Evolutionary conservation across 108 stramenopile species (phyloP), one percentile per base, ranked within the genome.

Genomic region (Seminavis robusta): DNA sequence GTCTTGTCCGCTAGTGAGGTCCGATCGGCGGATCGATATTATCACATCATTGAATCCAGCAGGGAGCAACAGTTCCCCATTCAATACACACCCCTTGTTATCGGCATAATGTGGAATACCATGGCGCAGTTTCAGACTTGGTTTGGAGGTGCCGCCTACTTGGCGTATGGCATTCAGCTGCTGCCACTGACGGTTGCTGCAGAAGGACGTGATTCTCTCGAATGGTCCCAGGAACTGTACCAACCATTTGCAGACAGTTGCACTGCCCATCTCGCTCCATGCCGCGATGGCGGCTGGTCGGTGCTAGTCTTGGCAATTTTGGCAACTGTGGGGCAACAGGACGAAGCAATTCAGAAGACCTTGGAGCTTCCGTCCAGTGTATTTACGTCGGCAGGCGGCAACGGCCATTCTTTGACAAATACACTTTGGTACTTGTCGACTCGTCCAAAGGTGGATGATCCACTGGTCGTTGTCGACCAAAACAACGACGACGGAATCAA

Each of bases 91-190:
- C 68, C 52, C 8, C 58, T 56, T 42, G 86, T 81, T 15, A 76
- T 92, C 36, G 87, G 90, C 19, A 92, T 92, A 61, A 49, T 92
- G 47, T 79, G 87, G 80, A 80, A 82, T 39, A 82, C 84, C 7
- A 81, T 82, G 79, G 56, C 52, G 15, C 74, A 80, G 30, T 83
- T 81, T 41, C 72, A 79, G 23, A 91, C 86, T 29, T 89, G 86
- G 88, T 92, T 92, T 61, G 81, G 83, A 4, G 37, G 54, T 39
- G 58, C 71, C 21, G 66, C 74, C 7, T 87, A 73, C 39, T 66
- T 88, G 1, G 75, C 84, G 0, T 82, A 77, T 62, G 92, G 92
- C 1, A 93, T 94, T 39, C 91, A 96, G 51, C 77, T 96, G 20
- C 41, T 97, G 24, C 94, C 94, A 1, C 52, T 95, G 8, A 97